Base-by-base conservation (phyloP, 2,329 filamentous ascomycete species). In the Xylaria sp. region DNA sequence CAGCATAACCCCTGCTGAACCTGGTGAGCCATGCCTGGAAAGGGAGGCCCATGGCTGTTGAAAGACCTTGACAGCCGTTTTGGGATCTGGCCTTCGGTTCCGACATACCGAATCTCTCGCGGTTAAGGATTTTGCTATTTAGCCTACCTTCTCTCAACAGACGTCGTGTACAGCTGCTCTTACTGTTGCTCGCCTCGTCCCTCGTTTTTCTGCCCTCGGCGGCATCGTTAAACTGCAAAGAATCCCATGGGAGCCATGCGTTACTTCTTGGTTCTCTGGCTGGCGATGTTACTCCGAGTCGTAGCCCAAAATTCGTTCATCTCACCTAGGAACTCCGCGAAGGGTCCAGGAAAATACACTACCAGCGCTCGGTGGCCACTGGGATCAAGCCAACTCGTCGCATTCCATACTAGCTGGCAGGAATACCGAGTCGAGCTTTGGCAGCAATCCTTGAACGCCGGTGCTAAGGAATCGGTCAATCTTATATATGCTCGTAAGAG, bases 401-500 rank as follows among this genome's bases (percentile, higher is more conserved):
- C 57, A 3, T 66, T 62, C 23, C n/a, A 54, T n/a, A 20, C 52
- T 15, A 23, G 39, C 7, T 67, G 60, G 64, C 36, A 33, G 2
- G 52, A 46, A 5, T 70, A 62, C 18, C 51, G 56, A 5, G 25
- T 70, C 41, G 64, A 64, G 39, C 25, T 70, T 18, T 70, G 64
- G 64, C 61, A 67, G n/a, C 64, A 67, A 13, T 18, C 31, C 25
- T 5, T 64, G 23, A 1, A 3, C 0, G 15, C 18, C 18, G 28
- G 36, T 2, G 36, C 51, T 6, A 41, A 10, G 31, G 18, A 20
- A 7, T 56, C 62, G 6, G n/a, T 41, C 2, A 57, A 43, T 23
- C 15, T 68, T 3, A 23, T 52, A 10, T 65, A 62, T 6, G 59
- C 12, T 46, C 61, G 60, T 67, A 59, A 64, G 65, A 20, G n/a